A percentile compares a stretch with the other conserved stretches of the same genome.
Conservation (phyloP, 148 eudicot species). For the Rhododendron ovatum region DNA sequence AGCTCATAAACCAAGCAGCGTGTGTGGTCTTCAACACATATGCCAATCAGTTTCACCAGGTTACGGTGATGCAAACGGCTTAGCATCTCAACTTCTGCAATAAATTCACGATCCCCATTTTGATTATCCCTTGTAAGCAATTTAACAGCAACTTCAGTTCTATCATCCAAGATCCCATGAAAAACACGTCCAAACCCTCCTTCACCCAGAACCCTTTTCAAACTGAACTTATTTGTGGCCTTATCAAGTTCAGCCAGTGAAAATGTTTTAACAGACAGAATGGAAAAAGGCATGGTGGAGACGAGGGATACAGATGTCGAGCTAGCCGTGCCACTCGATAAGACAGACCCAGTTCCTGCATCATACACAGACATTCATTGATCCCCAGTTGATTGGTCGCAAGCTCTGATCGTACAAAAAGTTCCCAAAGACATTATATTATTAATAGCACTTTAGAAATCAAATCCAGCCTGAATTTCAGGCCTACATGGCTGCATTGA, state of each 20-base stretch:
- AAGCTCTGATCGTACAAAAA: not conserved
- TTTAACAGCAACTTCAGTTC: slow-evolving; percentile 84
- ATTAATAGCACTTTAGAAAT: not conserved
- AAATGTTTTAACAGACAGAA: slow-evolving; percentile 82
- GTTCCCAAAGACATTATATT: not conserved
- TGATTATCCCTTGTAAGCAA: slow-evolving; percentile 80
- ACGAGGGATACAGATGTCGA: slow-evolving; percentile 64
- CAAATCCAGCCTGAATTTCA: not conserved
- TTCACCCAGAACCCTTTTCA: slow-evolving; percentile 82
- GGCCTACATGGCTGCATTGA: not conserved
- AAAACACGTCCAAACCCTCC: slow-evolving; percentile 99
- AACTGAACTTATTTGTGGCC: slow-evolving; percentile 83
- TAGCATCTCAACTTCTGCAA: slow-evolving; percentile 95
- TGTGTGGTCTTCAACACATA: slow-evolving; percentile 76
- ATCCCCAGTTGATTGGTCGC: not conserved
- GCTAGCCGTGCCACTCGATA: slow-evolving; percentile 74
- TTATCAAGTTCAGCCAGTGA: slow-evolving; percentile 68
- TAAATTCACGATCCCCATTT: slow-evolving; percentile 87
- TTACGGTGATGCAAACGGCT: slow-evolving; percentile 97
- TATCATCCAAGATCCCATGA: slow-evolving; percentile 78
- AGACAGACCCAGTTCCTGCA: slow-evolving; percentile 66
- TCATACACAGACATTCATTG: slow-evolving; percentile 6
- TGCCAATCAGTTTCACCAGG: slow-evolving; percentile 92
- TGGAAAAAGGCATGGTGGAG: slow-evolving; percentile 70
- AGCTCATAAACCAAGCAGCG: slow-evolving; percentile 96